Base-by-base conservation (phyloP, 176 grass and related monocot genomes). In the Oryza glumipatula region DNA sequence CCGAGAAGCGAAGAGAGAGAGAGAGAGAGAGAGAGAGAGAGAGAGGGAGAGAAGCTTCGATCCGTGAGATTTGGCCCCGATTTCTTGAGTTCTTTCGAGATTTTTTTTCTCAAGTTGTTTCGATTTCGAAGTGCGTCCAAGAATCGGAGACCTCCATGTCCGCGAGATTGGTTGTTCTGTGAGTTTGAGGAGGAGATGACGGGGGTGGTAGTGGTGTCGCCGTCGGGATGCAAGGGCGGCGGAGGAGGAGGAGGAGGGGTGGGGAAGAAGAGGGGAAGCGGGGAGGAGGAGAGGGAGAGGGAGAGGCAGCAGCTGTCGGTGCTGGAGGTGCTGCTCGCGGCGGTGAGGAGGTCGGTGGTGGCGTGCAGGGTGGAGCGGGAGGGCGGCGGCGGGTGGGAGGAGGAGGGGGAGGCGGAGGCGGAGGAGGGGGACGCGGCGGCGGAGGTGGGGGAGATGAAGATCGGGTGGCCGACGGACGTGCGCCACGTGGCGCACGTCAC, bases 401-500 rank as follows among this genome's bases (percentile, higher is more conserved):
- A 21, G 49, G 82, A 56, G 6, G 74, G 19, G 21, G 9, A 1
- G 58, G 3, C 32, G 32, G 32, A 33, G 32, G 32, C 32, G 0
- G 35, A 35, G 3, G 54, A 69, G 30, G 88, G 56, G 0, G 85
- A 30, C 0, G 92, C 67, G 3, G 75, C 43, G 11, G 72, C 11
- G 7, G 82, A 14, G 71, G 44, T 89, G 1, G 75, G 10, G 76
- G 80, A 88, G 11, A 96, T 96, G 94, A 91, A 96, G 70, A 96
- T 96, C 35, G 89, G 94, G 28, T 96, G 94, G 94, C 94, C 94
- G 0, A 96, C 91, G 10, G 87, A 98, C 14, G 95, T 98, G 15
- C 84, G 92, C 35, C 95, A 97, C 80, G 92, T 94, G 23, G 84
- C 95, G 16, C 95, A 97, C 49, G 93, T 98, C 26, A 98, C 95